A percentile compares a stretch with the other conserved stretches of the same genome.
phyloP scores from a whole-genome alignment of 176 grass and related monocot species.

The Avena insularis region DNA sequence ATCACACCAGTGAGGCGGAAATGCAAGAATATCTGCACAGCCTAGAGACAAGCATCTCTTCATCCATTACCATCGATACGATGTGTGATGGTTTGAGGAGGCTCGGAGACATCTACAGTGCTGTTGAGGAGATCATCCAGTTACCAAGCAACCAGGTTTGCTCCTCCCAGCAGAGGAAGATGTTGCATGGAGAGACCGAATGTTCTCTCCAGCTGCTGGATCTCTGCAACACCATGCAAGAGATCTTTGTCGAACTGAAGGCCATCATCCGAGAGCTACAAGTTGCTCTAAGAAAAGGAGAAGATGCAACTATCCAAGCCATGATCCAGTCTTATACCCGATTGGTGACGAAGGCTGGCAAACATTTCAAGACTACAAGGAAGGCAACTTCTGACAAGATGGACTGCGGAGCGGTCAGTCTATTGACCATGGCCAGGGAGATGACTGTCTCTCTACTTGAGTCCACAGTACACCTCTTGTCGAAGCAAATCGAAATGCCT shows the following conservation, averaged over 20 bases:
- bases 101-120: conserved; percentile 40
- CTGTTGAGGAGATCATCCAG: conserved; percentile 37
- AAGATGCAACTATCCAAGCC: conserved; percentile 26
- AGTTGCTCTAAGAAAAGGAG: conserved; percentile 49
- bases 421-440: conserved; percentile 39
- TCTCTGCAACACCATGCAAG: conserved; percentile 46
- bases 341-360: conserved; percentile 40
- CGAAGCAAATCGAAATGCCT: conserved; percentile 5
- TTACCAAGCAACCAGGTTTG: conserved; percentile 41
- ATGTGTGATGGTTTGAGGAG: conserved; percentile 17
- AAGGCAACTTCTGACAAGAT: neutral
- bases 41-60: conserved; percentile 37
- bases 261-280: conserved; percentile 44
- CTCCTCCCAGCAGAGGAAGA: conserved; percentile 33
- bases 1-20: conserved; percentile 23
- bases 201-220: conserved; percentile 42
- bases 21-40: conserved; percentile 33
- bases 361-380: conserved; percentile 37
- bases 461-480: neutral
- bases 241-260: conserved; percentile 45
- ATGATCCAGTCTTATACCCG: conserved; percentile 47
- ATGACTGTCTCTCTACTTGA: conserved; percentile 36
- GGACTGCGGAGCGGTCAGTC: neutral
- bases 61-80: conserved; percentile 24
- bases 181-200: conserved; percentile 44